Base-by-base conservation (phyloP, 352 stramenopile species). In the Globisporangium alternatum region DNA sequence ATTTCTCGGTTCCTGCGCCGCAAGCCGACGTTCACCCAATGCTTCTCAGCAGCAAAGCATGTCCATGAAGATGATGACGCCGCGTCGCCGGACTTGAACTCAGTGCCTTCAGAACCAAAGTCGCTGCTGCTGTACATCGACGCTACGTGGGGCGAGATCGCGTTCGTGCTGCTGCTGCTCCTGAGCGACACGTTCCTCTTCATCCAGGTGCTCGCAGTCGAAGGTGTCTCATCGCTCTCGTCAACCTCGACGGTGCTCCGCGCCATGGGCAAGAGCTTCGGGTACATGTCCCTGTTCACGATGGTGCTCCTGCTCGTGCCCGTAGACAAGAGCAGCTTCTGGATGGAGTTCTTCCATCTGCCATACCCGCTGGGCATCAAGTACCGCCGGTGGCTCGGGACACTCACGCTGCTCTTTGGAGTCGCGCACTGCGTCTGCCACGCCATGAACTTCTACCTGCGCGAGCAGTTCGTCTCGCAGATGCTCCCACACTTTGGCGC, bases 321-420 rank as follows among this genome's bases (percentile, higher is more conserved):
- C 3, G 21, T 69, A 9, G 52, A 47, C 21, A 66, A 65, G 22
- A 54, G 55, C 22, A 70, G 65, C 12, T 57, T 65, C 17, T 81
- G 74, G 74, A 64, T 63, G 6, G 44, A 75, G 15, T 70, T 68
- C 12, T 53, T 81, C 25, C 51, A 70, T 22, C 19, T 80, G 2
- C 54, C 74, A 1, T 60, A 62, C 19, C 39, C 64, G 2, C 30
- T 60, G 1, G 19, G 41, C 6, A 44, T 62, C 21, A 78, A 75
- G 61, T 76, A 77, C 17, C 65, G 72, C 13, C 57, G 65, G 3
- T 76, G 66, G 71, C 57, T 84, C 0, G 62, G 60, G 1, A 13
- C 37, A 13, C 17, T 74, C 43, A 48, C 64, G 5, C 59, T 76
- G 3, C 1, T 47, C 5, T 58, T 39, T 17, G 62, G 61, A 0